Evolutionary conservation across 75 land plant genomes (phyloP), one percentile per base, ranked within the genome.

Genomic region (Pseudotsuga menziesii): DNA sequence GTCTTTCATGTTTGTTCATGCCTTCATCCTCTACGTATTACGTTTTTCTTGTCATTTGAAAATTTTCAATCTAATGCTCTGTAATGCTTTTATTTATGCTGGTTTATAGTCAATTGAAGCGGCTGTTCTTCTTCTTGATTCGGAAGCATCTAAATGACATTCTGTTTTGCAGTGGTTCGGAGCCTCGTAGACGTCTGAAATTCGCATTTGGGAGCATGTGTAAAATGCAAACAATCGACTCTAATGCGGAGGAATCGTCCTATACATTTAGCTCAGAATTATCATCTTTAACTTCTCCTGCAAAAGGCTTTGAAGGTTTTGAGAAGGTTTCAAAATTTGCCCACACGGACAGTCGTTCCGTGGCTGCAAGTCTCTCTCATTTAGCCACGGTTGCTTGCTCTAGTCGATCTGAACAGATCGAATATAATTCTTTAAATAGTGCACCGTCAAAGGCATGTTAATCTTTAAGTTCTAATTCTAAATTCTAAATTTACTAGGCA

Each of bases 361-460:
- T 17, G 44, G 72, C 23, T 39, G 7, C 13, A 39, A 67, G 44
- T 8, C 72, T 67, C 52, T 15, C 23, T 67, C 22, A 67, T 39
- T 67, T 67, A 19, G 72, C 72, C 23, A 39, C 72, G 39, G 52
- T 67, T 20, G 72, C 72, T 67, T 67, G 72, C 44, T 36, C 22
- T 17, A 67, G 2, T 39, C 72, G 52, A 67, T 39, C 52, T 39
- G 48, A 20, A 11, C 19, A 5, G 52, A 19, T 32, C 44, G 72
- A 67, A 39, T 67, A 36, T 39, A 39, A 8, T 2, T 19, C 52
- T 67, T 67, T 39, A 35, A 67, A 67, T 19, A 36, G 8, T 12
- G 19, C 44, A 19, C 9, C 12, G 72, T 9, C 3, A 39, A 67
- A 67, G 52, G 72, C 44, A 36, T 20, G 72, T 2, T 39, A 1